These are phyloP conservation scores for Gaeumannomyces sp. DNA, from an alignment of 2,329 filamentous ascomycete genomes.

Conservation along the genomic window DNA sequence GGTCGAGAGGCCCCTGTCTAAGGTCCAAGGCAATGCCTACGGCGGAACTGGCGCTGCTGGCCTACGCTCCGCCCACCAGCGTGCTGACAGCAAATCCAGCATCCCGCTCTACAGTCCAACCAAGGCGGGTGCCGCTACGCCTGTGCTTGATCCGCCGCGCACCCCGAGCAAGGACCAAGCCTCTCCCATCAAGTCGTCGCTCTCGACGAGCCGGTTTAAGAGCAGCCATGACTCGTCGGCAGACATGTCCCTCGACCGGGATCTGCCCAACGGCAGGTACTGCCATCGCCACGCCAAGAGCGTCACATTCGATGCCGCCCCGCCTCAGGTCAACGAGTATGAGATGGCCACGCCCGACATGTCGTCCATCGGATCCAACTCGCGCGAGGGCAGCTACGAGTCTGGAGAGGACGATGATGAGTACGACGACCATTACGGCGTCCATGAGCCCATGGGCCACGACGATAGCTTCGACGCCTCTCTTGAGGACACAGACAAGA, in stretches of 20 bases:
- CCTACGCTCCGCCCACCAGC: conserved; percentile 45
- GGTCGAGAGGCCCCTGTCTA: conserved; percentile 76
- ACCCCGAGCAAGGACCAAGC: conserved; percentile 63
- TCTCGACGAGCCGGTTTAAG: conserved; percentile 63
- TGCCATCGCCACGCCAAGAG: conserved; percentile 88
- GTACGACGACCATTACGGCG: conserved; percentile 37
- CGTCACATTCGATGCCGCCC: conserved; percentile 91
- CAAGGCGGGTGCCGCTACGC: conserved; percentile 33
- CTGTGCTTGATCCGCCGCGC: conserved; percentile 24
- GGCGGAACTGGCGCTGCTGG: conserved; percentile 50
- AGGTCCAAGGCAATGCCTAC: conserved; percentile 67
- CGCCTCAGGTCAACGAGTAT: conserved; percentile 94
- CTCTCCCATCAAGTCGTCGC: conserved; percentile 85
- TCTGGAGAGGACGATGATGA: conserved; percentile 69
- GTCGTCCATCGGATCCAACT: conserved; percentile 85
- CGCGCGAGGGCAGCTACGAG: conserved; percentile 88
- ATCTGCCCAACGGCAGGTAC: conserved; percentile 58
- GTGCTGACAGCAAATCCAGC: conserved; percentile 53
- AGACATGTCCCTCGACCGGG: conserved; percentile 50
- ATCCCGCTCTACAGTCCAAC: conserved; percentile 53
- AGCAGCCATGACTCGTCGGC: conserved; percentile 62
- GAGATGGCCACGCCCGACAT: conserved; percentile 96
- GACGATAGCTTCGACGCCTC: conserved; percentile 96
- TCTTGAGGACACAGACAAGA: conserved; percentile 93
- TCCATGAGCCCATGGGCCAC: conserved; percentile 53